Percentiles rank a stretch among this genome's conserved stretches.
These are phyloP conservation scores for Podosphaera aphanis DNA, from an alignment of 2,329 filamentous ascomycete genomes.

Conservation along the genomic window DNA sequence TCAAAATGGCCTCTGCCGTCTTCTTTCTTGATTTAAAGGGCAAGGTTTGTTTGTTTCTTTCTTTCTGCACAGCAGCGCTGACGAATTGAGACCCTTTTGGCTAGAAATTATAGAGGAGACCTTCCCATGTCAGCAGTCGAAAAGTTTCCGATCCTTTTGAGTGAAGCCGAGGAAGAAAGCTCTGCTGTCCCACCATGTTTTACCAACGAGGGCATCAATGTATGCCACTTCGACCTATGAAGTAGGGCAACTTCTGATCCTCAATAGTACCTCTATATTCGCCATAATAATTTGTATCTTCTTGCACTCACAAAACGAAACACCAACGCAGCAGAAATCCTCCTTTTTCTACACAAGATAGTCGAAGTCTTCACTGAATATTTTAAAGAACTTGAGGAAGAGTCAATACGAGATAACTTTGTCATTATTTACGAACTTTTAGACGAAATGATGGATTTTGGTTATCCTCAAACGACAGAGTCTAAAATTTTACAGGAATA, in stretches of 20 bases:
- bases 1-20: constrained; percentile 72
- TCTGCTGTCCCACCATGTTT: constrained; percentile 95
- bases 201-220: constrained; percentile 95
- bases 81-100: constrained; percentile 60
- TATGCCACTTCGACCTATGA: constrained; percentile 21
- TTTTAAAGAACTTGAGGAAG: constrained; percentile 96
- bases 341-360: constrained; percentile 92
- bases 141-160: constrained; percentile 86
- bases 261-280: constrained; percentile 81
- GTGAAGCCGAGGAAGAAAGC: constrained; percentile 96
- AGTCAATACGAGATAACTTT: constrained; percentile 97
- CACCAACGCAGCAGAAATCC: constrained; percentile 93
- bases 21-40: constrained; percentile 99
- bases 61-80: constrained; percentile 5
- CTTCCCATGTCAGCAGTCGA: constrained; percentile 98
- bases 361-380: constrained; percentile 99
- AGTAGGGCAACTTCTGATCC: constrained; percentile 5
- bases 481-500: constrained; percentile 97
- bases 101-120: constrained; percentile 93
- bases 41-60: constrained; percentile 43
- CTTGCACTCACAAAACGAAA: constrained; percentile 96
- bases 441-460: constrained; percentile 99
- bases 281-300: constrained; percentile 96
- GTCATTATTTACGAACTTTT: constrained; percentile 97
- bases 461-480: constrained; percentile 94